Evolutionary conservation across 2,329 filamentous ascomycete genomes (phyloP), one percentile per base, ranked within the genome.

Genomic region (Furcasterigmium sp.): DNA sequence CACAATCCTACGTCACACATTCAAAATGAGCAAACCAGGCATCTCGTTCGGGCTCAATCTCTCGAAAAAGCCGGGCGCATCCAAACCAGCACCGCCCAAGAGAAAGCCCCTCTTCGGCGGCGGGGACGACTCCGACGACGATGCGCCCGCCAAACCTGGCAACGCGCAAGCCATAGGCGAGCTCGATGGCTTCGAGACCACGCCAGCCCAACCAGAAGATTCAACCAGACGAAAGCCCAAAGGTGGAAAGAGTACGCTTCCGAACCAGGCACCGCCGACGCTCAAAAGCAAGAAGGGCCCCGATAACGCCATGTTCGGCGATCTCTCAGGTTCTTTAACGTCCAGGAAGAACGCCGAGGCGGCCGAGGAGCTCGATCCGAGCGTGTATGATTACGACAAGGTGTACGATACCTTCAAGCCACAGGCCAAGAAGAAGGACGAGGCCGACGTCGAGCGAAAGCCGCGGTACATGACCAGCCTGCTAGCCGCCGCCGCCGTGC

Each of bases 331-430:
- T 53, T 67, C 78, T 2, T 69, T 84, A 25, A 70, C 79, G 23
- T 79, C 84, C 20, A 76, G 78, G 42, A 80, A 77, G 53, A 74
- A 85, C 52, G 76, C 79, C 29, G 72, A 82, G 49, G 78, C 79
- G 14, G 86, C 85, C 3, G 72, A 81, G 48, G 73, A 79, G 46
- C 58, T 85, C 8, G 87, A 93, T 55, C 70, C 85, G 2, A 83
- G 80, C 39, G 82, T 93, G 52, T 93, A 91, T 69, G 87, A 93
- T 65, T 94, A 93, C 67, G 88, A 94, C 60, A 77, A 76, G 2
- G 85, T 88, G 18, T 91, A 89, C 65, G 87, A 91, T 53, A 85
- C 84, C 1, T 71, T 91, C 32, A 84, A 87, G 51, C 77, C 80
- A 14, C 74, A 81, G 46, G 76, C 79, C 52, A 70, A 68, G 5